Percentiles rank a stretch among this genome's conserved stretches.
Evolutionary conservation across 257 asterid species (phyloP).

Genomic region (Capsicum chinense): DNA sequence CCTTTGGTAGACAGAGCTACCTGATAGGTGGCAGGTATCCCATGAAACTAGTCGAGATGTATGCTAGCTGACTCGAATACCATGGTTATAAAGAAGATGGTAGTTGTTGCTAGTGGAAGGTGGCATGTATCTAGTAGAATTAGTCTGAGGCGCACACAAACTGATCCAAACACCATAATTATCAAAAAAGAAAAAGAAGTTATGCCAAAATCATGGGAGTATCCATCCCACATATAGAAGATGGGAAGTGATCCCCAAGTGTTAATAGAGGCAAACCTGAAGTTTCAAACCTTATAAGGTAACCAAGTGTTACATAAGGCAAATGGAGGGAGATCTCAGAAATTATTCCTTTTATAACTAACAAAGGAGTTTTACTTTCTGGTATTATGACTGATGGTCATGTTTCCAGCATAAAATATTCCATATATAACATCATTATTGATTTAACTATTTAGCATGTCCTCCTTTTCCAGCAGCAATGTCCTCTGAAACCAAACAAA

Average conservation of each 20-base stretch:
- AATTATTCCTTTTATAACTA: not conserved
- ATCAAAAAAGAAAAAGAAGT: not conserved
- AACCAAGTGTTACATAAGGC: not conserved
- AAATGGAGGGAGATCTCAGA: not conserved
- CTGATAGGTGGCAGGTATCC: no score
- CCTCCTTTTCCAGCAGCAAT: not conserved
- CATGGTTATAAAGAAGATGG: no score
- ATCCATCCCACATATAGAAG: no score
- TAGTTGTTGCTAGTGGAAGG: no score
- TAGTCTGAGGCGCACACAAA: no score
- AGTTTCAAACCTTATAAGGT: not conserved
- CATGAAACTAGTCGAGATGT: no score
- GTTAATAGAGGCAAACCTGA: not conserved
- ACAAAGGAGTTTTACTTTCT: not conserved
- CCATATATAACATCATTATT: not conserved
- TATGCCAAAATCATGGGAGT: not conserved
- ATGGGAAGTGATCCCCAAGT: not conserved
- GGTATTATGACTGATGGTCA: not conserved
- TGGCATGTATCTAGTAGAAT: no score
- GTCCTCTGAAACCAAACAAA: not conserved
- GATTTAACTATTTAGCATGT: constrained; percentile 8
- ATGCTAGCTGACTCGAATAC: no score
- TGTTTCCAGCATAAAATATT: not conserved
- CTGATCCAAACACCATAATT: no score
- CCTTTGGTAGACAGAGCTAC: no score